Evolutionary conservation across 345 rosid genomes (phyloP), one percentile per base, ranked within the genome.

Genomic region (Eucalyptus curtisii): DNA sequence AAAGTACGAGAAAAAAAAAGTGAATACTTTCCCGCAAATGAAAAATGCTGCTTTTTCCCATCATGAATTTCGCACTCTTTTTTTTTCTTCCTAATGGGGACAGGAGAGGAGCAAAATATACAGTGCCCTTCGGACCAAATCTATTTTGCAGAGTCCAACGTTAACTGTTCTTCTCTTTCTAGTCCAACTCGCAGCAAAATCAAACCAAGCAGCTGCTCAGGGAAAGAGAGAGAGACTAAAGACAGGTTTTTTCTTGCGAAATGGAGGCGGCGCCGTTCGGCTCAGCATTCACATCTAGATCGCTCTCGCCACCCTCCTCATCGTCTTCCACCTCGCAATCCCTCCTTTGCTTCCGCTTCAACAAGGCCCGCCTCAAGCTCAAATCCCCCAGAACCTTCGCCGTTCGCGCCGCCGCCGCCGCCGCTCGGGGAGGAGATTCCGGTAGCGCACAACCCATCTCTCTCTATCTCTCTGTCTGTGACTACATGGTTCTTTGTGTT

Each of bases 381-480:
- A 94, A 91, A 86, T 92, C 93, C 3, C 90, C 82, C 15, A 25
- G 92, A 79, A 89, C 92, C 88, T 88, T 96, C 92, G 87, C 94
- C 30, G 89, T 96, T 57, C 94, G 96, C 55, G 94, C 98, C 88
- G 91, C 98, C 86, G 91, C 98, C 86, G 91, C 95, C 57, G 24
- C 61, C 20, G 2, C 49, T 48, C 31, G 59, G 42, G 87, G 90
- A 86, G 89, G 94, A 8, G 96, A 94, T 91, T 92, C 97, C 14
- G 97, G 99, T 97, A 53, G 0, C 59, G n/a, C 88, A 48, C 86
- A 86, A 87, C 55, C 57, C 86, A 53, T 86, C 44, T 48, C 55
- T 64, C 87, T 88, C 17, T 48, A 19, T 52, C 7, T 49, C 24
- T 44, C 64, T 13, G 16, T n/a, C 8, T 31, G 30, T 14, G 47